Base-by-base conservation (phyloP, 352 stramenopile species). In the Phytopythium oedochilum region DNA sequence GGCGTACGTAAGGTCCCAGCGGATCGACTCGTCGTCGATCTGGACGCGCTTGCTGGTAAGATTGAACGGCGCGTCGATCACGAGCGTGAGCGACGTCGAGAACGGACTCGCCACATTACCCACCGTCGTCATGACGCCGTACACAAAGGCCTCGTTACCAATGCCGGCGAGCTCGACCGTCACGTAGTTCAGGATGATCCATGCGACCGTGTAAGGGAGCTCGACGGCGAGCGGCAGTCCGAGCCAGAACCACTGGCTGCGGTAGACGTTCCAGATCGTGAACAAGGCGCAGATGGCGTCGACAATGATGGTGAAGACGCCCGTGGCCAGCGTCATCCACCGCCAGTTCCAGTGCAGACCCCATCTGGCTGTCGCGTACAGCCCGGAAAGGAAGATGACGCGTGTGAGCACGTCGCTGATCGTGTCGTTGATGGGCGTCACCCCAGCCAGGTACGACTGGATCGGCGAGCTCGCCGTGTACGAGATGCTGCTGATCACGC, bases 261-360 rank as follows among this genome's bases (percentile, higher is more conserved):
- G 77, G 11, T 58, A 57, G 31, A 83, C 42, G 59, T 86, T 58
- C 71, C 73, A 86, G 28, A 80, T 70, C 26, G 71, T 76, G 20
- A 82, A 11, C 14, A 88, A 40, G 40, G 61, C 70, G 40, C 62
- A 64, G 11, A 68, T 34, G 5, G 70, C 52, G 53, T 88, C 75
- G 9, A 88, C 38, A 6, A 54, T 40, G 22, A 85, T 55, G 50
- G 68, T 66, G 15, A 39, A 51, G 32, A 85, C 11, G 49, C 69
- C 67, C 4, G 70, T 71, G 35, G 64, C 54, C 0, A 67, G 47
- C 1, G 60, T 64, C 36, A 71, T 71, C 20, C 39, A 56, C 3
- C 75, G 67, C 77, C 77, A 88, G 57, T 83, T 68, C 60, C 67
- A 83, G 17, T 88, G 61, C 11, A 78, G 70, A 17, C 75, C 75